A percentile compares a stretch with the other conserved stretches of the same genome.
Conservation (phyloP, 2,329 filamentous ascomycete genomes). For the Lizonia empirigonia region DNA sequence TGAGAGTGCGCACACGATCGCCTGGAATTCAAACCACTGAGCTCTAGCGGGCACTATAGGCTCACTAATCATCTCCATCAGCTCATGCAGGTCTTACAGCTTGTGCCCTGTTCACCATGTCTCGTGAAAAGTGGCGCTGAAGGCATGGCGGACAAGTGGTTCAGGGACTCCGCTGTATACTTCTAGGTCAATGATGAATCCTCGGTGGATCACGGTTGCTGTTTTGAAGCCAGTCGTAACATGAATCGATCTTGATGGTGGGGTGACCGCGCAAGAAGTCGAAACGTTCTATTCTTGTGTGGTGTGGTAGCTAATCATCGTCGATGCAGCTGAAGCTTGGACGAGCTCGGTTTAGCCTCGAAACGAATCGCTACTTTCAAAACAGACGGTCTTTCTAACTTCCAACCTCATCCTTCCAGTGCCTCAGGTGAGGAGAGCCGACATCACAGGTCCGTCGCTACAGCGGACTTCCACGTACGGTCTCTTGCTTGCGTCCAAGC, state of each 20-base stretch:
- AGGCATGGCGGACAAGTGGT: neutral
- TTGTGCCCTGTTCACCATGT: neutral
- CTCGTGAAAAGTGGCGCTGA: neutral
- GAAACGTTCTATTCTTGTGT: constrained; percentile 29
- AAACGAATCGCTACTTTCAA: constrained; percentile 17
- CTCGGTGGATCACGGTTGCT: neutral
- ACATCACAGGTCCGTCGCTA: constrained; percentile 24
- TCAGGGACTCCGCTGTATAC: neutral
- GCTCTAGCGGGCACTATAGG: neutral
- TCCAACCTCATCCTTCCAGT: constrained; percentile 8
- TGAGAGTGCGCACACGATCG: neutral
- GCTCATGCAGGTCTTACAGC: neutral
- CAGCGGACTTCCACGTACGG: neutral
- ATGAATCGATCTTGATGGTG: constrained; percentile 23
- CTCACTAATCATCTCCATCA: neutral
- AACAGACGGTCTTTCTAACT: constrained; percentile 1
- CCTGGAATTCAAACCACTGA: neutral
- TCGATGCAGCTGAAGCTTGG: constrained; percentile 1
- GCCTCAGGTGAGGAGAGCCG: constrained; percentile 34
- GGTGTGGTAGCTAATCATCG: constrained; percentile 17
- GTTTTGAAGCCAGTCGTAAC: constrained; percentile 12
- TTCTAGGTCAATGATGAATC: neutral
- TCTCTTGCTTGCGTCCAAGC: neutral
- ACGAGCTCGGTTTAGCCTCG: constrained; percentile 5
- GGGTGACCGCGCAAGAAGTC: constrained; percentile 17